Percentiles rank a stretch among this genome's conserved stretches.
phyloP scores from a whole-genome alignment of 2,329 filamentous ascomycete genomes.

The Diaporthe sp. region DNA sequence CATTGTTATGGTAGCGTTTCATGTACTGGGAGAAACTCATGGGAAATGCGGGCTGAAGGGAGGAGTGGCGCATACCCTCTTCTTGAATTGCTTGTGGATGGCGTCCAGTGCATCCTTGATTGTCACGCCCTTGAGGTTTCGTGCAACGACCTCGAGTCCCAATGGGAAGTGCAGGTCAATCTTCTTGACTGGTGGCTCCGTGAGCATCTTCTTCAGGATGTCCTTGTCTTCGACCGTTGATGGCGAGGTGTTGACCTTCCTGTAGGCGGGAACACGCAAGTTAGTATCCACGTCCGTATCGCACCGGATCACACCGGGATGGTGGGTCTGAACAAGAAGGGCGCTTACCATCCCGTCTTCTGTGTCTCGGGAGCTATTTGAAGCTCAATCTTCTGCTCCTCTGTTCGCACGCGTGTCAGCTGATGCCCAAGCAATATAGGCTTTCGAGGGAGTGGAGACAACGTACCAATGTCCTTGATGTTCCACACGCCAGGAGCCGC shows the following conservation, averaged over 20 bases:
- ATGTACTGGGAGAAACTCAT: not conserved
- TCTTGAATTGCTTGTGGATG: constrained; percentile 97
- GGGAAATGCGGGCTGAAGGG: not conserved
- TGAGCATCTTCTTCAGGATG: constrained; percentile 83
- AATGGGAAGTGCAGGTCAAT: constrained; percentile 94
- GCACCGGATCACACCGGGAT: fast-evolving
- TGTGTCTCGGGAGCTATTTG: constrained; percentile 86
- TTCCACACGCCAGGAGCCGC: constrained; percentile 81
- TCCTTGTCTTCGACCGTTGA: constrained; percentile 84
- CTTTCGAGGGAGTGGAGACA: constrained; percentile 25
- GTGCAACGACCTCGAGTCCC: constrained; percentile 87
- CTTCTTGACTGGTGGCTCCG: constrained; percentile 88
- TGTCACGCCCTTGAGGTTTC: constrained; percentile 94
- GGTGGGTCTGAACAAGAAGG: not conserved
- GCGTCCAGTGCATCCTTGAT: constrained; percentile 97
- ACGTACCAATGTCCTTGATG: constrained; percentile 87
- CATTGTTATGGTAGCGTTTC: not conserved
- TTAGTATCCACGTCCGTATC: not conserved
- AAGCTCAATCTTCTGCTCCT: constrained; percentile 79
- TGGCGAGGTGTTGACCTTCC: constrained; percentile 94
- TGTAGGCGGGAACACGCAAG: constrained; percentile 51
- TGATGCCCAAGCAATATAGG: not conserved
- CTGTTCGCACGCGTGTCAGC: constrained; percentile 58
- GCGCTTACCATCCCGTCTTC: constrained; percentile 85
- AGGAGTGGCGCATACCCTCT: constrained; percentile 75